A percentile compares a stretch with the other conserved stretches of the same genome.
phyloP scores from a whole-genome alignment of 2,329 filamentous ascomycete species.

The Pseudocercospora crystallina region DNA sequence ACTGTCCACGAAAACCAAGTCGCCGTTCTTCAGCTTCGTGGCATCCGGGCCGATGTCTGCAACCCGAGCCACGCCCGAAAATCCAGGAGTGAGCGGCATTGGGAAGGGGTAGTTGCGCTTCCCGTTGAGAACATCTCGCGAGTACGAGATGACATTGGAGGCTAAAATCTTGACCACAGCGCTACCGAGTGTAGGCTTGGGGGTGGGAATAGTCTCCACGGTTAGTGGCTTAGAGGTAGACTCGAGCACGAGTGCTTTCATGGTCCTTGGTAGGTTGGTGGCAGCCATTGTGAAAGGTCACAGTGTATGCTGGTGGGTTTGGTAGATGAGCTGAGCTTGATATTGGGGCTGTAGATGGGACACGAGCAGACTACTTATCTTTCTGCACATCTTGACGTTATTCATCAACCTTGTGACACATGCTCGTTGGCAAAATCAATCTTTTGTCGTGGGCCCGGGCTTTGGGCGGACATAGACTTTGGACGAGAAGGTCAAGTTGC shows the following conservation, averaged over 20 bases:
- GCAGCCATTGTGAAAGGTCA: too few relatives aligned
- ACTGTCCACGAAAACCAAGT: constrained; percentile 42
- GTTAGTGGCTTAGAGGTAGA: constrained; percentile 17
- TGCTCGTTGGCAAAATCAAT: too few relatives aligned
- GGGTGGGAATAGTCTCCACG: constrained; percentile 15
- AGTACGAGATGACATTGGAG: constrained; percentile 42
- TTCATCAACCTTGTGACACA: too few relatives aligned
- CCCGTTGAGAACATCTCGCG: constrained; percentile 42
- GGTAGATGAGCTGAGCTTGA: too few relatives aligned
- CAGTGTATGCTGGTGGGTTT: too few relatives aligned
- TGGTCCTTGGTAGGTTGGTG: constrained; percentile 12
- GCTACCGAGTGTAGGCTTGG: constrained; percentile 33
- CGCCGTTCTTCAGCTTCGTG: constrained; percentile 33
- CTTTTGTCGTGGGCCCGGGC: too few relatives aligned
- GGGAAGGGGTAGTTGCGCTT: constrained; percentile 34
- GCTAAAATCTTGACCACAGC: constrained; percentile 40
- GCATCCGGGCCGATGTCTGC: constrained; percentile 39
- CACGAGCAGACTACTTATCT: too few relatives aligned
- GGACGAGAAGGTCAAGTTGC: too few relatives aligned
- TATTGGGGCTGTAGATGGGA: too few relatives aligned
- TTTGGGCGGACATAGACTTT: too few relatives aligned
- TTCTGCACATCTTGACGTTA: too few relatives aligned
- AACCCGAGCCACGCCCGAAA: constrained; percentile 38
- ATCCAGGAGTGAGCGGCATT: constrained; percentile 37
- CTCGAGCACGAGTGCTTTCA: constrained; percentile 18